Evolutionary conservation across 768 basidiomycete genomes (phyloP).

Genomic region (Leccinum barrowsii): DNA sequence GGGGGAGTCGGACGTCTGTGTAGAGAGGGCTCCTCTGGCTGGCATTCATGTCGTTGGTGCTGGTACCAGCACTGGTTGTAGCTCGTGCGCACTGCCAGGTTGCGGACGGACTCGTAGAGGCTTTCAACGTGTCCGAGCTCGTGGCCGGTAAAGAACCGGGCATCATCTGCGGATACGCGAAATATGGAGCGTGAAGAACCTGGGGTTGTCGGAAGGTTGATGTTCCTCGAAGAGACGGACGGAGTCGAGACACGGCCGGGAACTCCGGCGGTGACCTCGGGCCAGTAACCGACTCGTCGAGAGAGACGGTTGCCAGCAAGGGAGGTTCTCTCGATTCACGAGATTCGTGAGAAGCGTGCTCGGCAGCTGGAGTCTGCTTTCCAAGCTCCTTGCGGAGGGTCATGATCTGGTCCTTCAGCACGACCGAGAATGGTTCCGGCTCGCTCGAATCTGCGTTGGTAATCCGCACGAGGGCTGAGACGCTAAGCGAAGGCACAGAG

Average conservation of each 20-base stretch:
- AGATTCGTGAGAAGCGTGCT: constrained; percentile 1
- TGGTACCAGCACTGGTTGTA: not conserved
- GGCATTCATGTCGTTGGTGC: not conserved
- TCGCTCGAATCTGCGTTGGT: constrained; percentile 48
- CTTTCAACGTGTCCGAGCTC: not conserved
- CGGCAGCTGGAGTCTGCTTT: constrained; percentile 28
- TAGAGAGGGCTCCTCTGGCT: constrained; percentile 6
- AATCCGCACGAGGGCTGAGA: constrained; percentile 68
- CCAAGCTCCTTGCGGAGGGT: constrained; percentile 64
- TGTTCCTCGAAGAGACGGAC: not conserved
- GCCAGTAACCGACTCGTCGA: not conserved
- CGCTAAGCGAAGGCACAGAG: constrained; percentile 37
- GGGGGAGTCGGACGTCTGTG: not conserved
- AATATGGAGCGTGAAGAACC: constrained; percentile 20
- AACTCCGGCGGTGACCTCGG: not conserved
- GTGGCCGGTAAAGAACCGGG: constrained; percentile 21
- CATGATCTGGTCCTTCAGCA: constrained; percentile 59
- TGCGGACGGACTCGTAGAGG: not conserved
- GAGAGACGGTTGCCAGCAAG: not conserved
- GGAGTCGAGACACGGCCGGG: not conserved
- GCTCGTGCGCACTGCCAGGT: not conserved
- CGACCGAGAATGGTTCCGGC: constrained; percentile 45
- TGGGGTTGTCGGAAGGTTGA: not conserved
- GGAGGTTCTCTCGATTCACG: not conserved
- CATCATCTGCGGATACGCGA: constrained; percentile 28